These are phyloP conservation scores for Coemansia sp. DNA, from an alignment of 192 early-diverging fungal genomes.

Conservation along the genomic window DNA sequence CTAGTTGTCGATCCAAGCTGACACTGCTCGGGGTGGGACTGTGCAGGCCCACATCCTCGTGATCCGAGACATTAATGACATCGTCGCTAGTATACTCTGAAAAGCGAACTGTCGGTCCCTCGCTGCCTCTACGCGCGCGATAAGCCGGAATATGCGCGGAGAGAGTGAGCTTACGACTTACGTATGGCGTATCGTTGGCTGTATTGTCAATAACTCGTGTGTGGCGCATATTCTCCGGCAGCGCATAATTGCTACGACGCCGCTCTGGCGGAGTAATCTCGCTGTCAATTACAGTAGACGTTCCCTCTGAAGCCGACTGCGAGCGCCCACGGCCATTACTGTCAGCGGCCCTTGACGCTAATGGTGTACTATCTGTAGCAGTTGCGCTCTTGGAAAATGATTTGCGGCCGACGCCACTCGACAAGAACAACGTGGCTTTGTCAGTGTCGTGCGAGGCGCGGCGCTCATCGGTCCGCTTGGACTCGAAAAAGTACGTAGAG, in stretches of 20 bases:
- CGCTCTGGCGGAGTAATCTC: not conserved
- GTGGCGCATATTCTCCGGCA: constrained; percentile 22
- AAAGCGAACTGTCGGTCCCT: constrained; percentile 13
- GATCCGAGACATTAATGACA: constrained; percentile 3
- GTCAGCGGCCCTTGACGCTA: not conserved
- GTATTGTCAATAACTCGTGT: constrained; percentile 24
- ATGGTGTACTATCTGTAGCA: not conserved
- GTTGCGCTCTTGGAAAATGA: not conserved
- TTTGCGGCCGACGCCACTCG: constrained; percentile 1
- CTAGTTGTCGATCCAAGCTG: constrained; percentile 15
- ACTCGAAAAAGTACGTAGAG: constrained; percentile 18
- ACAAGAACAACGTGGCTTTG: not conserved
- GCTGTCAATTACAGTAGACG: constrained; percentile 29
- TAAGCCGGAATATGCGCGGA: constrained; percentile 25
- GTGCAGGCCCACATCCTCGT: not conserved
- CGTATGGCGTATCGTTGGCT: not conserved
- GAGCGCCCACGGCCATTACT: constrained; percentile 6
- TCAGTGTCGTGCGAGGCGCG: constrained; percentile 26
- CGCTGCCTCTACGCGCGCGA: constrained; percentile 14
- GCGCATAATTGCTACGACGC: constrained; percentile 2
- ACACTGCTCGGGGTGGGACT: constrained; percentile 8
- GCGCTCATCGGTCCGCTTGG: constrained; percentile 8
- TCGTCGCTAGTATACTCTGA: constrained; percentile 19
- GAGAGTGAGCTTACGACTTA: constrained; percentile 36
- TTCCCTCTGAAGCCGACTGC: constrained; percentile 16